Evolutionary conservation across 495 filamentous ascomycete species (phyloP).

Genomic region (Aspergillus nanangensis): DNA sequence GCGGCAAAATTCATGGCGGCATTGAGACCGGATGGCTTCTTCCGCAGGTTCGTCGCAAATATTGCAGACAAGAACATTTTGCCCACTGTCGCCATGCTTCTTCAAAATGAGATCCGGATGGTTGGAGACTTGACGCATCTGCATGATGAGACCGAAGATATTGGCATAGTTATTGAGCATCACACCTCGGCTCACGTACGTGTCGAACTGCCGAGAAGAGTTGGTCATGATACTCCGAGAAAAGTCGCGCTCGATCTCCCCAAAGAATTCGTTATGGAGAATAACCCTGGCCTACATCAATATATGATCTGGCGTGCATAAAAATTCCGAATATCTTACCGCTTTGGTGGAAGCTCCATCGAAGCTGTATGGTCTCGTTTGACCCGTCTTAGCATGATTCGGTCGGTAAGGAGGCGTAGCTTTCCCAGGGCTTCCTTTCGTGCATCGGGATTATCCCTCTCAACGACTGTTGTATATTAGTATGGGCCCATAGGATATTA

Average conservation of each 20-base stretch:
- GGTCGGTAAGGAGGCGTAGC: slow-evolving; percentile 77
- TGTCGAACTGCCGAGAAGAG: slow-evolving; percentile 81
- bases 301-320: neutral
- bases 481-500: slow-evolving; percentile 1
- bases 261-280: slow-evolving; percentile 90
- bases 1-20: slow-evolving; percentile 94
- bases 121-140: slow-evolving; percentile 95
- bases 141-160: slow-evolving; percentile 84
- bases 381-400: slow-evolving; percentile 90
- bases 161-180: slow-evolving; percentile 93
- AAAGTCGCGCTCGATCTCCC: slow-evolving; percentile 91
- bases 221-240: slow-evolving; percentile 94
- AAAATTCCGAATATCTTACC: slow-evolving; percentile 29
- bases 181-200: slow-evolving; percentile 90
- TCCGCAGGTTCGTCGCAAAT: slow-evolving; percentile 96
- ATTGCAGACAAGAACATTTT: slow-evolving; percentile 86
- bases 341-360: slow-evolving; percentile 94
- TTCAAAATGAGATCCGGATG: slow-evolving; percentile 92
- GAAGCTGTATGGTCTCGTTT: slow-evolving; percentile 87
- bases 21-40: slow-evolving; percentile 85
- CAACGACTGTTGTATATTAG: slow-evolving; percentile 38
- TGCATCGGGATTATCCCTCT: slow-evolving; percentile 40
- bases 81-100: slow-evolving; percentile 76
- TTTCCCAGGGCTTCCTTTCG: slow-evolving; percentile 69
- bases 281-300: slow-evolving; percentile 46